Evolutionary conservation across 106 monocot species (phyloP), one percentile per base, ranked within the genome.

Genomic region (Dendrobium nobile): DNA sequence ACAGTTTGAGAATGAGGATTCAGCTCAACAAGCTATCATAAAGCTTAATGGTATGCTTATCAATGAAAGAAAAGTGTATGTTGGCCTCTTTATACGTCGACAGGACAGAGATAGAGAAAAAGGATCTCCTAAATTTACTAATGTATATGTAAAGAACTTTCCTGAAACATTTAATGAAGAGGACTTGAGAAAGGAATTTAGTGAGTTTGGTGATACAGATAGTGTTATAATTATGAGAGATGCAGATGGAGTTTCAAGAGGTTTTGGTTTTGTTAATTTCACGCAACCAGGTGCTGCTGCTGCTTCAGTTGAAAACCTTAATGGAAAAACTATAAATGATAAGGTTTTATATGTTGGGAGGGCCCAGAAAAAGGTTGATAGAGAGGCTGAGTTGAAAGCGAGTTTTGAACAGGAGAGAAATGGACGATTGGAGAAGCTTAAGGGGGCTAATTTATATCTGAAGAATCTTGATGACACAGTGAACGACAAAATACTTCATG

Each of bases 211-310:
- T 54, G 37, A 75, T 16, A 89, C 91, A 8, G 86, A 79, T 10
- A 91, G 88, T 78, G 88, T 84, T 42, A 84, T 85, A 19, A 83
- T 93, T 68, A 88, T 90, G 86, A 88, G 72, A 80, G 90, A 92
- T 79, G 82, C 7, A 11, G 48, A 86, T 82, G 92, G 92, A 51
- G 85, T 79, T 11, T 92, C 92, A 16, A 90, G 68, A 41, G 73
- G 90, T 61, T 93, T 90, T 87, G 92, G 90, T 20, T 90, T 88
- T 80, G 81, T 92, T 44, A 88, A 84, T 86, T 92, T 90, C 75
- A 41, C 84, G 58, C 86, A 85, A 47, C 44, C 88, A 41, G 86
- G 83, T 79, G 88, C 51, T 81, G 92, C 92, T 76, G 72, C 55
- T 47, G 47, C 59, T 41, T 85, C 88, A 67, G 84, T 90, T 83